Conservation (phyloP, 768 basidiomycete genomes). For the Auricularia sp. region DNA sequence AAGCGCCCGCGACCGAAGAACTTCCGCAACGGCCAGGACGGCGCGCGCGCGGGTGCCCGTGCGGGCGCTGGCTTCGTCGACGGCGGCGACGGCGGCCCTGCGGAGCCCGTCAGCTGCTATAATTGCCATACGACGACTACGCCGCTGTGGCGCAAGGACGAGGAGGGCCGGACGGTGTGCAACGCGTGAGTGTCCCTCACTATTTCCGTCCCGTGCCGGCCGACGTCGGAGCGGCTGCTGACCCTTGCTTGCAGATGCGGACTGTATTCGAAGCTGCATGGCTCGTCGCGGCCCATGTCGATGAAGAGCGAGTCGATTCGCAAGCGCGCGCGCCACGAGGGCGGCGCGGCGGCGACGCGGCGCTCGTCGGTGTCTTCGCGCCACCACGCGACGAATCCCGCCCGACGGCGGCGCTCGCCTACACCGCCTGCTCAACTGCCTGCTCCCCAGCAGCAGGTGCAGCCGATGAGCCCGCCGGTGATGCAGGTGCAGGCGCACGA, state of each 20-base stretch:
- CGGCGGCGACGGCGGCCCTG: neutral
- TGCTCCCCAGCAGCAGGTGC: neutral
- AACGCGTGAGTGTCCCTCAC: slow-evolving; percentile 86
- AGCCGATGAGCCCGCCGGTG: neutral
- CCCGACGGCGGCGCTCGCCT: neutral
- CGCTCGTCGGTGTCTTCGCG: neutral
- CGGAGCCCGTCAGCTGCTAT: slow-evolving; percentile 63
- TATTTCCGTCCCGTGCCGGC: too few species aligned
- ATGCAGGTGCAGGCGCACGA: neutral
- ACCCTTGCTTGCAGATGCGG: slow-evolving; percentile 8
- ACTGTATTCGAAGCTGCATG: slow-evolving; percentile 64
- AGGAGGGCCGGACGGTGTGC: slow-evolving; percentile 85
- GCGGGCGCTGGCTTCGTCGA: neutral
- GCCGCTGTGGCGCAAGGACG: slow-evolving; percentile 84
- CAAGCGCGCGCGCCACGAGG: slow-evolving; percentile 76
- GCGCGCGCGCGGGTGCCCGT: neutral
- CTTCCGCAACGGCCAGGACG: slow-evolving; percentile 66
- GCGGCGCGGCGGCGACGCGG: neutral
- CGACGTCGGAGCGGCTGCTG: neutral
- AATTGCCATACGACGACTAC: slow-evolving; percentile 87
- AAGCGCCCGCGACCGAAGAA: slow-evolving; percentile 72
- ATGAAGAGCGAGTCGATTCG: slow-evolving; percentile 90
- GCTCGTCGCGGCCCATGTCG: slow-evolving; percentile 75
- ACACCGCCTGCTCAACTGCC: neutral
- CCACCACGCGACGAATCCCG: neutral